A percentile compares a stretch with the other conserved stretches of the same genome.
phyloP scores from a whole-genome alignment of 805 yeast genomes.

The Vanderwaltozyma yarrowii region DNA sequence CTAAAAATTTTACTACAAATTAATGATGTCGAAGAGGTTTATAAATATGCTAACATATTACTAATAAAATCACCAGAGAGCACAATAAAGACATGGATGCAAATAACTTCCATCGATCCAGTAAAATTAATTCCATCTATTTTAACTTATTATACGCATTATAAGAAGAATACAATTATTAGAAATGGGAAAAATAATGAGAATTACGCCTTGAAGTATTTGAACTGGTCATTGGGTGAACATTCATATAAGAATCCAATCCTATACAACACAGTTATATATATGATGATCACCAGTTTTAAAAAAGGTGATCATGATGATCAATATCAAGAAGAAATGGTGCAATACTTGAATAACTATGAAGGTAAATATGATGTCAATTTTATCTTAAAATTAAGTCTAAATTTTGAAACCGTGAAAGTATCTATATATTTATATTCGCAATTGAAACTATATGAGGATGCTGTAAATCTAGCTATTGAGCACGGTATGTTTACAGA shows the following conservation, averaged over 20 bases:
- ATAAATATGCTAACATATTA: conserved; percentile 59
- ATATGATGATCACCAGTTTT: conserved; percentile 46
- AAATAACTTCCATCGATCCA: conserved; percentile 41
- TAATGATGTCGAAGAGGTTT: conserved; percentile 40
- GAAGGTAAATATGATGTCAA: conserved; percentile 45
- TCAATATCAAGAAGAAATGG: conserved; percentile 33
- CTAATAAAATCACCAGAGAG: conserved; percentile 55
- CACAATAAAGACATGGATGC: conserved; percentile 75
- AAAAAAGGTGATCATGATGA: conserved; percentile 19
- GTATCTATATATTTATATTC: conserved; percentile 71
- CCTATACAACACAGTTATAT: conserved; percentile 61
- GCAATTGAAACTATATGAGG: conserved; percentile 57
- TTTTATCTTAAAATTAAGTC: conserved; percentile 64
- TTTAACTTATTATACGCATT: conserved; percentile 50
- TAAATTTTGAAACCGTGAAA: conserved; percentile 44
- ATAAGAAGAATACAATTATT: conserved; percentile 10
- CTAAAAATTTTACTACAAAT: conserved; percentile 44
- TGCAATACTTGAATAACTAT: conserved; percentile 40
- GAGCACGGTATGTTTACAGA: conserved; percentile 35
- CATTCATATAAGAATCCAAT: conserved; percentile 34
- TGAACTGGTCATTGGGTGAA: conserved; percentile 44
- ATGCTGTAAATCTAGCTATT: conserved; percentile 70
- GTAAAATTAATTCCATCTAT: conserved; percentile 66
- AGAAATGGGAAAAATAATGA: conserved; percentile 31
- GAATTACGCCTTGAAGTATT: conserved; percentile 58